Evolutionary conservation across 768 basidiomycete genomes (phyloP).

Genomic region (Hysterangium stoloniferum): DNA sequence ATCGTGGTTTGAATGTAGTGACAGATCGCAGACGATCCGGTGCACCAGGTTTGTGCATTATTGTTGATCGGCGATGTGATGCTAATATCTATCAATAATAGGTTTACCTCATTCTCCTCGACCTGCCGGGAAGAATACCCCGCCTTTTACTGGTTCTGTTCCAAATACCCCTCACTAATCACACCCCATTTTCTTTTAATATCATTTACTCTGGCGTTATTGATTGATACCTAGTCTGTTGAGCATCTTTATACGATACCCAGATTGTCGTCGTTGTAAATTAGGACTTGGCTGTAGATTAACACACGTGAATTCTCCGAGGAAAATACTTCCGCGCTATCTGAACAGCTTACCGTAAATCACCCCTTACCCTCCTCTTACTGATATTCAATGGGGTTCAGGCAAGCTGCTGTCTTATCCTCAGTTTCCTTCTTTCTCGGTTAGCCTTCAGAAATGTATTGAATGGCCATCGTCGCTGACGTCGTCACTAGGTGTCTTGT

Average conservation of each 20-base stretch:
- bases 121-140: slow-evolving; percentile 11
- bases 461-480: background rate
- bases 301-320: background rate
- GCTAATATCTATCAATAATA: slow-evolving; percentile 27
- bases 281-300: background rate
- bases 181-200: background rate
- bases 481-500: slow-evolving; percentile 52
- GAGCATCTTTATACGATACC: background rate
- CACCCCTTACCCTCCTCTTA: background rate
- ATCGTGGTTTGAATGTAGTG: slow-evolving; percentile 62
- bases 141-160: background rate
- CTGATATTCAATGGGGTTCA: slow-evolving; percentile 63
- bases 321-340: background rate
- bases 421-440: slow-evolving; percentile 74
- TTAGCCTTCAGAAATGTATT: background rate
- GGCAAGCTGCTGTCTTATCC: slow-evolving; percentile 79
- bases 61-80: slow-evolving; percentile 31
- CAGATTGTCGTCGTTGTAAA: slow-evolving; percentile 1
- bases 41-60: slow-evolving; percentile 40
- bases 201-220: background rate
- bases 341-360: background rate
- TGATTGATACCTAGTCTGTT: slow-evolving; percentile 3
- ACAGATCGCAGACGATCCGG: slow-evolving; percentile 41
- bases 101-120: slow-evolving; percentile 47
- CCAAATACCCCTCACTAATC: background rate